Conservation (phyloP, 768 basidiomycete species). For the Megacollybia marginata region DNA sequence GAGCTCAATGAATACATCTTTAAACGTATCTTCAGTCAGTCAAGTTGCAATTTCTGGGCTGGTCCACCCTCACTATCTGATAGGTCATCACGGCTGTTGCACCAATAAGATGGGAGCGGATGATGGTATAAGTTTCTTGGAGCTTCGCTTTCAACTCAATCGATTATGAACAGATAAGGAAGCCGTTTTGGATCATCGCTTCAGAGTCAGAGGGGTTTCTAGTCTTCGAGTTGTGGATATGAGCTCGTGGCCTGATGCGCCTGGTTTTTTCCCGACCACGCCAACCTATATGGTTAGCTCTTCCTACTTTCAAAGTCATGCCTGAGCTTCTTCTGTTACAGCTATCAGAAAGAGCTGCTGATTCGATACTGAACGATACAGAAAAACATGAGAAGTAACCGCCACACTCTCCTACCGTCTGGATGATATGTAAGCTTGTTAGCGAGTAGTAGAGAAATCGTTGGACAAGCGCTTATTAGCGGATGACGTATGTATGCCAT, state of each 20-base stretch:
- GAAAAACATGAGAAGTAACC: too few species aligned
- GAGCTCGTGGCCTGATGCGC: too few species aligned
- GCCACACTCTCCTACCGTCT: too few species aligned
- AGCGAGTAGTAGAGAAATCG: too few species aligned
- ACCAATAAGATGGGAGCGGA: too few species aligned
- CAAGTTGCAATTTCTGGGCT: background rate
- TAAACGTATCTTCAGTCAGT: conserved; percentile 17
- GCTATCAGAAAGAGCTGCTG: conserved; percentile 25
- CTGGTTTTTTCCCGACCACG: too few species aligned
- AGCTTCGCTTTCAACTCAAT: background rate
- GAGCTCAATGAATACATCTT: conserved; percentile 18
- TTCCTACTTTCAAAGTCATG: conserved; percentile 1
- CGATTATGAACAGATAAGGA: too few species aligned
- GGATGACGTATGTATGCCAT: too few species aligned
- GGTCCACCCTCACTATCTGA: background rate
- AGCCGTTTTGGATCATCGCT: conserved; percentile 24
- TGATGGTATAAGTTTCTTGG: conserved; percentile 10
- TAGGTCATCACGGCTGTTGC: conserved; percentile 25
- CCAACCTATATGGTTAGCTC: too few species aligned
- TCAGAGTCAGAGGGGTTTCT: conserved; percentile 23
- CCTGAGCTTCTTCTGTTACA: background rate
- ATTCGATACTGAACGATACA: background rate
- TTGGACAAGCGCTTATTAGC: too few species aligned
- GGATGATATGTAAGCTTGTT: too few species aligned
- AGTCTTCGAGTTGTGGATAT: too few species aligned